Percentiles rank a stretch among this genome's conserved stretches.
Evolutionary conservation across 2,329 filamentous ascomycete genomes (phyloP).

Genomic region (Aspergillus fumigatiaffinis): DNA sequence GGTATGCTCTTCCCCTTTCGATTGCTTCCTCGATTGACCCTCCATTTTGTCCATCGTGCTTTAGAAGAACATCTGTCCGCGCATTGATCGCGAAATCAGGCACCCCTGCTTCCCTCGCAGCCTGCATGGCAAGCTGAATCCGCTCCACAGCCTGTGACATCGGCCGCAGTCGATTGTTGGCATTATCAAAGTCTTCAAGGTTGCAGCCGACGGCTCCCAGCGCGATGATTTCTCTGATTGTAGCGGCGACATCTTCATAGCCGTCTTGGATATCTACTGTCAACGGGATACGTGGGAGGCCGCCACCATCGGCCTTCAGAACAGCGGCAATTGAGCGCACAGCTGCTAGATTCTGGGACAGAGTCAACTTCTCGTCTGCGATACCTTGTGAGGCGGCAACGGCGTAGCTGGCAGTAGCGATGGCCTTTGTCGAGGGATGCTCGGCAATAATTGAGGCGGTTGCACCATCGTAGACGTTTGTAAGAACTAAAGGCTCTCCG

Average conservation of each 20-base stretch:
- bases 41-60: slow-evolving; percentile 17
- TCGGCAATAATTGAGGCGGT: slow-evolving; percentile 46
- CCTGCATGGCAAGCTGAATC: slow-evolving; percentile 34
- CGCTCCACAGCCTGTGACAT: slow-evolving; percentile 48
- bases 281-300: slow-evolving; percentile 26
- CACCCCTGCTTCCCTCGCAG: slow-evolving; percentile 45
- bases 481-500: slow-evolving; percentile 49
- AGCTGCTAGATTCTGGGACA: slow-evolving; percentile 50
- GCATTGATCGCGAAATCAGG: slow-evolving; percentile 57
- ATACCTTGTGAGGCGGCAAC: slow-evolving; percentile 47
- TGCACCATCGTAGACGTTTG: slow-evolving; percentile 54
- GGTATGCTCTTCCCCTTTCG: slow-evolving; percentile 52
- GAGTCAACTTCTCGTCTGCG: slow-evolving; percentile 48
- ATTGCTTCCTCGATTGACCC: slow-evolving; percentile 48
- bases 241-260: slow-evolving; percentile 45
- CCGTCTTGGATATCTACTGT: slow-evolving; percentile 61
- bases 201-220: slow-evolving; percentile 56
- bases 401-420: slow-evolving; percentile 52
- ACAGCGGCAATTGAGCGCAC: slow-evolving; percentile 45
- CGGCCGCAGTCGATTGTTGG: slow-evolving; percentile 32
- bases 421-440: slow-evolving; percentile 31
- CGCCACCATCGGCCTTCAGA: slow-evolving; percentile 36
- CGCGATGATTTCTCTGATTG: slow-evolving; percentile 44
- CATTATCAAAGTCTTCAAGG: slow-evolving; percentile 52
- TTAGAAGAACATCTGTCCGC: slow-evolving; percentile 51